Conservation (phyloP, 1,139 yeast species). For the Magnusiomyces sp. region DNA sequence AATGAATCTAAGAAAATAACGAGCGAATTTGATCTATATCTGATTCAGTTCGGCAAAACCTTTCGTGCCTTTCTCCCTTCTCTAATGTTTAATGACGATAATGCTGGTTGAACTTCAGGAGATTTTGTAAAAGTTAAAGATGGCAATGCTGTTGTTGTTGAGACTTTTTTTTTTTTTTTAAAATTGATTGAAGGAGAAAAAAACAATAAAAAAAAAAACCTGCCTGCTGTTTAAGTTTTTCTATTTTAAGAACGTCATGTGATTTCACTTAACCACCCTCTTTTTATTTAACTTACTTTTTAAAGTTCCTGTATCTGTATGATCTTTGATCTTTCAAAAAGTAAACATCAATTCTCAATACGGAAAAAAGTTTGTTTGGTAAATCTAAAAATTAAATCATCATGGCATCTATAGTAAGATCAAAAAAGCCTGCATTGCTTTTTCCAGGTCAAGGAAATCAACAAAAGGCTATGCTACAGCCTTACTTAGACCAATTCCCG, state of each 20-base stretch:
- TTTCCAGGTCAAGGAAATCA: conserved; percentile 38
- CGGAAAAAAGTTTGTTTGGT: not conserved
- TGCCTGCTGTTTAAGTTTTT: not conserved
- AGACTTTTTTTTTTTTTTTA: too few relatives aligned
- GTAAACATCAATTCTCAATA: not conserved
- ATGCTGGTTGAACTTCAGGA: too few relatives aligned
- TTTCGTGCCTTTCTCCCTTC: too few relatives aligned
- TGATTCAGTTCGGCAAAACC: too few relatives aligned
- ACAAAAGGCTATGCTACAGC: conserved; percentile 30
- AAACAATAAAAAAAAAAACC: too few relatives aligned
- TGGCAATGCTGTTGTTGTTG: too few relatives aligned
- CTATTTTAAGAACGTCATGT: not conserved
- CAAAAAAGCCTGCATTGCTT: conserved; percentile 15
- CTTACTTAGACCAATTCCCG: conserved; percentile 21
- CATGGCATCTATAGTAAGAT: not conserved
- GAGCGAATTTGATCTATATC: too few relatives aligned
- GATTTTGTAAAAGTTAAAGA: too few relatives aligned
- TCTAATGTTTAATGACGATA: too few relatives aligned
- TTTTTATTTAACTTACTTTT: not conserved
- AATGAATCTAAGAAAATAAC: too few relatives aligned
- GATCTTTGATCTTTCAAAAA: not conserved
- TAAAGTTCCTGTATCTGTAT: too few relatives aligned
- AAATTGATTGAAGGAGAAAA: too few relatives aligned
- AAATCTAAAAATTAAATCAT: not conserved
- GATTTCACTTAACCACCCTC: not conserved